phyloP scores from a whole-genome alignment of 2,329 filamentous ascomycete species.

The Diaporthe caulivora region DNA sequence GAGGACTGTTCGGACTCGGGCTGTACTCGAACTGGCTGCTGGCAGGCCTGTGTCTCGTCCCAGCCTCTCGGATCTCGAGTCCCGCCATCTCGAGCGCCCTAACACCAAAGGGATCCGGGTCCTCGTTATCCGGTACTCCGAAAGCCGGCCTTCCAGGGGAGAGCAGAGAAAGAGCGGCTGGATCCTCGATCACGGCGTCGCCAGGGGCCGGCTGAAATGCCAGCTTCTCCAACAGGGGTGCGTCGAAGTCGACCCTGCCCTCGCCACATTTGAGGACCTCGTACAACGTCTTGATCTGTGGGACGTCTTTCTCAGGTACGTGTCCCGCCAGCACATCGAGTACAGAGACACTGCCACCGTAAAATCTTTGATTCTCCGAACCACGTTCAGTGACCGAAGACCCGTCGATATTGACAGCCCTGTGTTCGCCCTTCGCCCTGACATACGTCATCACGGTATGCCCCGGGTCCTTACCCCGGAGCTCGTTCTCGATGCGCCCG shows the following conservation, averaged over 20 bases:
- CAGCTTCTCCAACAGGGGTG: slow-evolving; percentile 72
- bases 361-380: slow-evolving; percentile 73
- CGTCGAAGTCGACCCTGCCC: slow-evolving; percentile 82
- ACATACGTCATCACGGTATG: slow-evolving; percentile 70
- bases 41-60: slow-evolving; percentile 77
- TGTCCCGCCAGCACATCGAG: slow-evolving; percentile 70
- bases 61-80: slow-evolving; percentile 91
- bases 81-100: slow-evolving; percentile 92
- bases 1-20: slow-evolving; percentile 80
- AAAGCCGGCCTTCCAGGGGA: slow-evolving; percentile 67
- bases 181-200: slow-evolving; percentile 72
- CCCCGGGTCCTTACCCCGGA: slow-evolving; percentile 64
- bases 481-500: slow-evolving; percentile 64
- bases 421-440: slow-evolving; percentile 68
- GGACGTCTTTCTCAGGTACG: slow-evolving; percentile 63
- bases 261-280: slow-evolving; percentile 91
- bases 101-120: slow-evolving; percentile 93
- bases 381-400: slow-evolving; percentile 68
- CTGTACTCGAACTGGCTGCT: slow-evolving; percentile 88
- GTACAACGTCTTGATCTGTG: slow-evolving; percentile 72
- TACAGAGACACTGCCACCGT: slow-evolving; percentile 61
- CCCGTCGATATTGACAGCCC: slow-evolving; percentile 66
- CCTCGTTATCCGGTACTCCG: slow-evolving; percentile 81
- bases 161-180: slow-evolving; percentile 43
- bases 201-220: slow-evolving; percentile 79